Base-by-base conservation (phyloP, 2,329 filamentous ascomycete species). In the Penicillium sp. region DNA sequence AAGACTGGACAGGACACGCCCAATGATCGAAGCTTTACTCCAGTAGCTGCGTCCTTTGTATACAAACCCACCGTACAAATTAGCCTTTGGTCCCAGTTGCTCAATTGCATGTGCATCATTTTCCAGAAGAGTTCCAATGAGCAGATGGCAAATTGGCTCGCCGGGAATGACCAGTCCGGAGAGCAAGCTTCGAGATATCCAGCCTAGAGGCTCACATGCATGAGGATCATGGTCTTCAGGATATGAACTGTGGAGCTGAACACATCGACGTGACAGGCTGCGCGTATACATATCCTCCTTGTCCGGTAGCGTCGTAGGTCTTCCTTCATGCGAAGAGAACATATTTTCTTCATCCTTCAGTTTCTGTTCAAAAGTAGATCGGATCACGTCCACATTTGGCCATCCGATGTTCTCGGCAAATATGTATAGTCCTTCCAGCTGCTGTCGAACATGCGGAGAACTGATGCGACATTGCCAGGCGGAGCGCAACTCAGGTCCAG, bases 41-140 rank as follows among this genome's bases (percentile, higher is more conserved):
- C 80, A 83, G 72, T 76, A 83, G 41, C 73, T 77, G 29, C 69
- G 69, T 3, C 66, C 70, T 6, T 66, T 57, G 50, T 78, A 80
- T 24, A 78, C 61, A 52, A 83, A 81, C 2, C 79, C 80, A 18
- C 79, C 77, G 46, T 79, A 76, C 0, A 82, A 65, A 54, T 79
- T 78, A 0, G 74, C 77, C 6, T 71, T 68, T 10, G 78, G 71
- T 0, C 79, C 79, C 1, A 82, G 67, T 24, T 64, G 64, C 18
- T 66, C 60, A 6, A 81, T 70, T 1, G 78, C 78, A 3, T 70
- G 56, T 10, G 70, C 67, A 47, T 80, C 77, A 53, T 81, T 82
- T 51, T 82, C 80, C 2, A 82, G 65, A 6, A 82, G 52, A 0
- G 78, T 78, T 2, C 75, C 75, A 29, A 83, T 78, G n/a, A 83